These are phyloP conservation scores for Boletus insuetus DNA, from an alignment of 768 basidiomycete genomes.

Conservation along the genomic window DNA sequence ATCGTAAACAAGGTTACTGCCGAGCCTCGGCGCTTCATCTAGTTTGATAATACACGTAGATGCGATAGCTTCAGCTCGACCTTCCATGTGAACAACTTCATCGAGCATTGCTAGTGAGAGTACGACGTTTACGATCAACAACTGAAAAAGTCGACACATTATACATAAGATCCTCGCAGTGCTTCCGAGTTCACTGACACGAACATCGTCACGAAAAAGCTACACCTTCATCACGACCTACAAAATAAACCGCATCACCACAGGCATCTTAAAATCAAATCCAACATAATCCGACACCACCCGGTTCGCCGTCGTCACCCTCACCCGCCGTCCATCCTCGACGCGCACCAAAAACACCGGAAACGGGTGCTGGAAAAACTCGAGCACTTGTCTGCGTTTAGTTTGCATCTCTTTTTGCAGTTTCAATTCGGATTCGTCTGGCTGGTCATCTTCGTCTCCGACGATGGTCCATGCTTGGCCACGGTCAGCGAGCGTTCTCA, in stretches of 20 bases:
- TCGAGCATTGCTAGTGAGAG: too few relatives aligned
- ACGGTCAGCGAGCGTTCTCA: not conserved
- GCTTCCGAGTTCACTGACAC: too few relatives aligned
- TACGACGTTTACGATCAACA: too few relatives aligned
- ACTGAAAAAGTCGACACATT: too few relatives aligned
- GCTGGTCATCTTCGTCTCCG: not conserved
- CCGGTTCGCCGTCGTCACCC: conserved; percentile 14
- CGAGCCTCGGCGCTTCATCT: too few relatives aligned
- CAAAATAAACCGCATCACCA: conserved; percentile 16
- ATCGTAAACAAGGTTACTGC: too few relatives aligned
- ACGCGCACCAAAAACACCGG: conserved; percentile 18
- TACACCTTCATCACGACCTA: not conserved
- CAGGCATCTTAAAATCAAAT: conserved; percentile 18
- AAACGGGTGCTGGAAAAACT: conserved; percentile 15
- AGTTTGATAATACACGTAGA: too few relatives aligned
- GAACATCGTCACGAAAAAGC: too few relatives aligned
- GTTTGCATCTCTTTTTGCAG: conserved; percentile 9
- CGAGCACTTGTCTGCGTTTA: conserved; percentile 18
- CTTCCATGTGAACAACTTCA: too few relatives aligned
- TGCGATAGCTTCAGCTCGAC: too few relatives aligned
- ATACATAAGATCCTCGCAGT: too few relatives aligned
- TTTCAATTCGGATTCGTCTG: conserved; percentile 1
- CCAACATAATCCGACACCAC: conserved; percentile 9
- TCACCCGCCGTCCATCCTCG: conserved; percentile 11
- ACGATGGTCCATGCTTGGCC: not conserved